Conservation (phyloP, 2,329 filamentous ascomycete species). For the Chrysoporthe puriensis region DNA sequence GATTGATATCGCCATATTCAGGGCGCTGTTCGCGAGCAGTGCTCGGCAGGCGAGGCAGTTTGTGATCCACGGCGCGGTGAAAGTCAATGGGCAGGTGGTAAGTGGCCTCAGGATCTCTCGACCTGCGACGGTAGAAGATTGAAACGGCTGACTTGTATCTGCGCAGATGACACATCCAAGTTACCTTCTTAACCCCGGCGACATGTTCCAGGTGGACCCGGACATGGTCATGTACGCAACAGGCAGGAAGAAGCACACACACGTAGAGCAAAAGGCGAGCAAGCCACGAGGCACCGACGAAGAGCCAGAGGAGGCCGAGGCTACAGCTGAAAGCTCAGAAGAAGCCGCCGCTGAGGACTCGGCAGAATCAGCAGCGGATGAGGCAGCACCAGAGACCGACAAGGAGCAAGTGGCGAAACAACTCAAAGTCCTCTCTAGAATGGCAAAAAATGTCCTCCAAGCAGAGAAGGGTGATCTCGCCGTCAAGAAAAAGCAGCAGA, state of each 20-base stretch:
- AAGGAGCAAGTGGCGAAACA: conserved; percentile 25
- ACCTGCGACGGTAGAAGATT: background rate
- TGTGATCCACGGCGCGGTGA: conserved; percentile 89
- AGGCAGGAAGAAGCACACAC: conserved; percentile 66
- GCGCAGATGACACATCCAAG: conserved; percentile 85
- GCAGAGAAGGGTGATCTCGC: conserved; percentile 48
- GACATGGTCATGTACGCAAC: conserved; percentile 89
- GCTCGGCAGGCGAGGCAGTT: conserved; percentile 92
- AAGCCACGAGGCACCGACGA: conserved; percentile 26
- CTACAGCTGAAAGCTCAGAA: conserved; percentile 35
- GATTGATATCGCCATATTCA: conserved; percentile 91
- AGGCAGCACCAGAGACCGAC: conserved; percentile 29
- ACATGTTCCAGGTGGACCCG: conserved; percentile 95
- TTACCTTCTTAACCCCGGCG: conserved; percentile 93
- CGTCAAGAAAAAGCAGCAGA: conserved; percentile 74
- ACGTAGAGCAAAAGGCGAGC: conserved; percentile 24
- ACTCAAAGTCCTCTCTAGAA: conserved; percentile 56
- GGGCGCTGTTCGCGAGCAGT: conserved; percentile 92
- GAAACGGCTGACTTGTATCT: conserved; percentile 14
- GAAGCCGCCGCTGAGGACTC: conserved; percentile 22
- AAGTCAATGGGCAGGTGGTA: conserved; percentile 95
- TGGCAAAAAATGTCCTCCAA: conserved; percentile 40
- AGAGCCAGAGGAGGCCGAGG: conserved; percentile 35
- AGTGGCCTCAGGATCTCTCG: conserved; percentile 28
- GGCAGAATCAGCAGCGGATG: conserved; percentile 27